These are phyloP conservation scores for Diplotaxis tenuifolia DNA, from an alignment of 345 rosid genomes.

Conservation along the genomic window DNA sequence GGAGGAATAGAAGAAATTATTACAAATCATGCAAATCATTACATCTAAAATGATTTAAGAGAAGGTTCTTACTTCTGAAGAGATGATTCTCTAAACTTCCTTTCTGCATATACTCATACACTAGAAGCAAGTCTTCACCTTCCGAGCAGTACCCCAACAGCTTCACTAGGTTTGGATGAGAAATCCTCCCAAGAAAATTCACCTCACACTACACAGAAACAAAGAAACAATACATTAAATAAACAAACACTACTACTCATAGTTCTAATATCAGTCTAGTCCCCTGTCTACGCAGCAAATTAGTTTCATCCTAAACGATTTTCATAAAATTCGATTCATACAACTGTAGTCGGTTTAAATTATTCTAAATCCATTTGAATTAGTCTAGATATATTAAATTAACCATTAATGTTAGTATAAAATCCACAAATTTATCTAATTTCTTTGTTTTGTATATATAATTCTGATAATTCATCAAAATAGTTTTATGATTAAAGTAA, in stretches of 20 bases:
- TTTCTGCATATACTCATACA: conserved; percentile 87
- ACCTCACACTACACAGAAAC: conserved; percentile 67
- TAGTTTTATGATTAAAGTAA: no score
- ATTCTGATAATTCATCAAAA: no score
- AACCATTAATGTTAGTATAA: no score
- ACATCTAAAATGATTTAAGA: background rate
- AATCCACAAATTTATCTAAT: no score
- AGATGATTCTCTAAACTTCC: conserved; percentile 96
- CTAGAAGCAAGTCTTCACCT: conserved; percentile 72
- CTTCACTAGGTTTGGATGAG: conserved; percentile 87
- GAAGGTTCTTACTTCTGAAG: conserved; percentile 63
- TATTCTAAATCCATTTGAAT: no score
- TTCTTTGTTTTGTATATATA: no score
- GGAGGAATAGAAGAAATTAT: conserved; percentile 24
- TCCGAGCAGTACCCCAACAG: conserved; percentile 83
- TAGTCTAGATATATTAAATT: no score
- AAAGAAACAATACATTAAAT: conserved; percentile 3
- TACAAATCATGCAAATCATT: background rate
- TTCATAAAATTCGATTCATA: no score
- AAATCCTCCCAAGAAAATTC: conserved; percentile 74
- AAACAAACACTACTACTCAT: background rate
- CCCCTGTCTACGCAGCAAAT: no score
- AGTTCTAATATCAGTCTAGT: no score
- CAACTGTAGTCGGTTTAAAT: no score
- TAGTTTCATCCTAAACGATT: no score